These are phyloP conservation scores for Chimonanthus praecox DNA, from an alignment of 164 flowering plant genomes.

Conservation along the genomic window DNA sequence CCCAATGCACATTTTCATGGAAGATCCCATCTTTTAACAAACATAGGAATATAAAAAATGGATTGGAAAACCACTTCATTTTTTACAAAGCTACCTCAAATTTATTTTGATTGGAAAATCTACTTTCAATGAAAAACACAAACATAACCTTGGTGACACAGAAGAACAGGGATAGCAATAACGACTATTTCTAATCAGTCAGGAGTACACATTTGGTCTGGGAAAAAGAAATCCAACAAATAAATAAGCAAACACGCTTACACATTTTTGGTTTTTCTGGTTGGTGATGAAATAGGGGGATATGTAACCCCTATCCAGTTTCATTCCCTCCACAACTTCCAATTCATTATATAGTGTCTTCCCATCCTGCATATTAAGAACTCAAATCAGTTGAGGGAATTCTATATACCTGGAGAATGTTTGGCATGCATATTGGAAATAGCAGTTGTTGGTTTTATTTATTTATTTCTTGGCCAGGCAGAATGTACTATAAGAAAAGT, in stretches of 20 bases:
- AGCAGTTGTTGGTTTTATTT: too few species aligned
- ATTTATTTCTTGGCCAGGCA: too few species aligned
- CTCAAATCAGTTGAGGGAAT: neutral
- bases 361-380: conserved; percentile 60
- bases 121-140: too few species aligned
- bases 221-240: neutral
- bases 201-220: neutral
- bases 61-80: neutral
- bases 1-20: neutral
- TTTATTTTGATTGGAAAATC: neutral
- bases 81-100: neutral
- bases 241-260: conserved; percentile 25
- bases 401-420: too few species aligned
- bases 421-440: too few species aligned
- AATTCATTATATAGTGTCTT: conserved; percentile 83
- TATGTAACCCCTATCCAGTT: conserved; percentile 91
- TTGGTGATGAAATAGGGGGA: conserved; percentile 95
- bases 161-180: neutral
- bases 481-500: too few species aligned
- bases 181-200: neutral
- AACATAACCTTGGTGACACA: neutral
- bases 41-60: neutral
- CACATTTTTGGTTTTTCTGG: conserved; percentile 92
- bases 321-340: conserved; percentile 99
- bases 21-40: neutral